Percentiles rank a stretch among this genome's conserved stretches.
Conservation (phyloP, 2,329 filamentous ascomycete species). For the Colletotrichum scovillei region DNA sequence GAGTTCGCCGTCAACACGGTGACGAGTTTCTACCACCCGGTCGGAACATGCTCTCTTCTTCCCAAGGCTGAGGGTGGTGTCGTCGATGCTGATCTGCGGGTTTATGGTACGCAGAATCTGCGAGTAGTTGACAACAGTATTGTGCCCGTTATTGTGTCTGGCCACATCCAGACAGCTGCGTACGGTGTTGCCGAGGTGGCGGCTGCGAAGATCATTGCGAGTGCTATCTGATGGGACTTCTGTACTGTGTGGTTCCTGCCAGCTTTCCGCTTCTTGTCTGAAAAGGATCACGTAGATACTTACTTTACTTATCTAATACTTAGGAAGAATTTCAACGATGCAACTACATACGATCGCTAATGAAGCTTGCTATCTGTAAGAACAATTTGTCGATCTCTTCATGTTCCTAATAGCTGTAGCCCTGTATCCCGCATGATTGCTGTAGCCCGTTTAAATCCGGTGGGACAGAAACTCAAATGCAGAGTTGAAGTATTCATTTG, state of each 20-base stretch:
- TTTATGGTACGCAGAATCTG: conserved; percentile 55
- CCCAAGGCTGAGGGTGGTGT: conserved; percentile 52
- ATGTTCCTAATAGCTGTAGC: too few relatives aligned
- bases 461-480: too few relatives aligned
- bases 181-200: conserved; percentile 59
- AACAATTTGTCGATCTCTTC: too few relatives aligned
- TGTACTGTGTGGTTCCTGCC: background rate
- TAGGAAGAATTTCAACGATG: too few relatives aligned
- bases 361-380: too few relatives aligned
- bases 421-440: too few relatives aligned
- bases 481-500: too few relatives aligned
- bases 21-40: conserved; percentile 47
- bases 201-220: conserved; percentile 31
- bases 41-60: conserved; percentile 54
- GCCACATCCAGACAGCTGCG: conserved; percentile 56
- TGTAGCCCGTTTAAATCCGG: too few relatives aligned
- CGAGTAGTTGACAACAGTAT: conserved; percentile 56
- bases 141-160: conserved; percentile 56
- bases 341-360: too few relatives aligned
- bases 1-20: conserved; percentile 18
- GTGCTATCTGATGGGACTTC: background rate
- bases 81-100: conserved; percentile 50
- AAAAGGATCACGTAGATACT: too few relatives aligned
- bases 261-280: background rate
- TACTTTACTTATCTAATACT: too few relatives aligned